These are phyloP conservation scores for Chrysanthemum lavandulifolium DNA, from an alignment of 129 eudicot genomes.

Conservation along the genomic window DNA sequence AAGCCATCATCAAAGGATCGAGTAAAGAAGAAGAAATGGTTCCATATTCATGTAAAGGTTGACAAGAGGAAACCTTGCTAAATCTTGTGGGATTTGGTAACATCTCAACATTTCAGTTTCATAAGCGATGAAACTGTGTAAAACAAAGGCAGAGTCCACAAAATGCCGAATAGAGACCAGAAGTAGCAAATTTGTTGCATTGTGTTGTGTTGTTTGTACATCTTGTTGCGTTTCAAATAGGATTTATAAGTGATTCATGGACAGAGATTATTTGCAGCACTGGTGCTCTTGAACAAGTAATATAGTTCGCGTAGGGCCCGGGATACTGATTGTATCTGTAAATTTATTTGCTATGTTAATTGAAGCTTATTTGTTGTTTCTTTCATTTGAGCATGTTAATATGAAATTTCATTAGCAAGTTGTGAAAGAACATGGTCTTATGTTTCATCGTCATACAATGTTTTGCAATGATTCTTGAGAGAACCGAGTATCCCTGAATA, in stretches of 20 bases:
- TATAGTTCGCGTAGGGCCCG: slow-evolving; percentile 22
- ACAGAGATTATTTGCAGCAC: background rate
- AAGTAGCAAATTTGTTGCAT: slow-evolving; percentile 12
- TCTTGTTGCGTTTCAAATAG: slow-evolving; percentile 9
- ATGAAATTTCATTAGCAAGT: slow-evolving; percentile 21
- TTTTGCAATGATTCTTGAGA: too few relatives aligned
- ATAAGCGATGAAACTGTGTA: too few relatives aligned
- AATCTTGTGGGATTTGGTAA: slow-evolving; percentile 25
- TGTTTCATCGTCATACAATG: too few relatives aligned
- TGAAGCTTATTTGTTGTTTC: slow-evolving; percentile 14
- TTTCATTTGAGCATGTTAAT: background rate
- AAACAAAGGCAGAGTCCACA: slow-evolving; percentile 15
- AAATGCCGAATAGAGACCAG: background rate
- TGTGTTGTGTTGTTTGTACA: slow-evolving; percentile 28
- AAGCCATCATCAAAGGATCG: slow-evolving; percentile 52
- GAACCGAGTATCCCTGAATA: too few relatives aligned
- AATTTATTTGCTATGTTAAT: slow-evolving; percentile 17
- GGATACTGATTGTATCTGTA: slow-evolving; percentile 21
- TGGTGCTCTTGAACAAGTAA: slow-evolving; percentile 18
- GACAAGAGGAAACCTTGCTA: slow-evolving; percentile 83
- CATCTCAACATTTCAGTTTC: too few relatives aligned
- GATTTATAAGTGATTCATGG: slow-evolving; percentile 21
- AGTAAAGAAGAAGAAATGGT: slow-evolving; percentile 89
- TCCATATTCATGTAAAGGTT: slow-evolving; percentile 73
- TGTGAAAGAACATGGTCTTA: too few relatives aligned